Evolutionary conservation across 805 yeast species (phyloP).

Genomic region (Komagataella pseudopastoris): DNA sequence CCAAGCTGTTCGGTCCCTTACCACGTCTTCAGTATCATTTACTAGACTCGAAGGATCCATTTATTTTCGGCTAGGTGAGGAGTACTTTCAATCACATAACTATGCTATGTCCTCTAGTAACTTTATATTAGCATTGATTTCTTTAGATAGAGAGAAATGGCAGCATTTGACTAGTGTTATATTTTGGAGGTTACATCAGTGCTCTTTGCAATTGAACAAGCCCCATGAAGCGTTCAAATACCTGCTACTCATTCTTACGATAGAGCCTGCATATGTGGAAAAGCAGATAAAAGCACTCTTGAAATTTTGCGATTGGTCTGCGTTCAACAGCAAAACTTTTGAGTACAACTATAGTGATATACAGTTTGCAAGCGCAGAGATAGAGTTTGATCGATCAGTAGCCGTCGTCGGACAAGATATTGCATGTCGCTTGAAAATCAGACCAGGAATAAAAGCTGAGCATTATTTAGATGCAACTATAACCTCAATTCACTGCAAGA

Average conservation of each 20-base stretch:
- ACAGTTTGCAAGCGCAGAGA: background rate
- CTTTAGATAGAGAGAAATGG: constrained; percentile 30
- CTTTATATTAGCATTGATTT: constrained; percentile 22
- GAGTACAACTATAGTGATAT: background rate
- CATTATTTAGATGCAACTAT: background rate
- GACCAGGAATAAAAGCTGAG: background rate
- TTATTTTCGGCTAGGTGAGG: constrained; percentile 39
- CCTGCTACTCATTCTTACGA: constrained; percentile 17
- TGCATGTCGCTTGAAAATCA: background rate
- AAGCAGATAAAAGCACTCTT: background rate
- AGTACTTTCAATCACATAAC: constrained; percentile 17
- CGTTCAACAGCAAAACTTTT: background rate
- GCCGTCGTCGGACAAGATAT: background rate
- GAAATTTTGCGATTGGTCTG: background rate
- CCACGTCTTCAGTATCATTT: constrained; percentile 7
- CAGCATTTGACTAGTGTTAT: constrained; percentile 16
- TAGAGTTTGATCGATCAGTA: background rate
- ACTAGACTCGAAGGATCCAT: constrained; percentile 26
- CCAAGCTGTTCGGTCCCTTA: background rate
- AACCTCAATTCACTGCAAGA: background rate
- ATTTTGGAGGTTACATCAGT: constrained; percentile 22
- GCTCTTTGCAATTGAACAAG: constrained; percentile 20
- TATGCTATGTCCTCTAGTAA: constrained; percentile 27
- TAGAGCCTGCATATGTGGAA: constrained; percentile 6
- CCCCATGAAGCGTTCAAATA: constrained; percentile 18